Evolutionary conservation across 306 rosid species (phyloP), one percentile per base, ranked within the genome.

Genomic region (Elaeagnus macrophylla): DNA sequence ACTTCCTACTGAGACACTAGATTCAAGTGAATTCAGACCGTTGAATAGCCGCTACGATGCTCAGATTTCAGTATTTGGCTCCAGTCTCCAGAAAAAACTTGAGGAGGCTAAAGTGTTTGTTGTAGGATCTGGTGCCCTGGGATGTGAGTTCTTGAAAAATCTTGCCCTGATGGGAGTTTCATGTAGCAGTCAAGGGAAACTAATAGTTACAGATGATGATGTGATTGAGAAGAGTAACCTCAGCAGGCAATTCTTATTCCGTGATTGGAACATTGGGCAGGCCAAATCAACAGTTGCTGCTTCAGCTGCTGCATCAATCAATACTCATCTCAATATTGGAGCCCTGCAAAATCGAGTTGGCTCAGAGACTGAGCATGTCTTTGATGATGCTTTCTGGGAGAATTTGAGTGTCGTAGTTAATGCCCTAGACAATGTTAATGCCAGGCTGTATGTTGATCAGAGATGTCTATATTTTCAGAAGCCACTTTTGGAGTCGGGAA

Each of bases 191-290:
- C 73, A 64, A 56, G 99, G 95, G 60, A 82, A 87, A 67, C 76
- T 91, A 46, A 87, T 89, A 51, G 38, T 86, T 68, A 91, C 99
- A 32, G 99, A 91, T 66, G 99, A 91, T 71, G 99, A 91, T 78
- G 96, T 91, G 14, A 91, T 91, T 69, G 99, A 91, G 79, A 91
- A 91, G 72, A 91, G 99, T 70, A 91, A 91, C 77, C 78, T 91
- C 17, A 91, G 96, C 60, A 77, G 99, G 82, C 99, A 91, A 65
- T 91, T 91, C 77, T 94, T 91, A 69, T 91, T 91, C 56, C 99
- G 99, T 45, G 96, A 91, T 72, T 91, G 96, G 99, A 87, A 91
- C 75, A 91, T 91, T 62, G 99, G 99, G 51, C 96, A 91, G 77
- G 87, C 96, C 48, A 91, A 91, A 69, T 91, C 99, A 11, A 87